phyloP scores from a whole-genome alignment of 257 asterid species.

The Fraxinus cuspidata region DNA sequence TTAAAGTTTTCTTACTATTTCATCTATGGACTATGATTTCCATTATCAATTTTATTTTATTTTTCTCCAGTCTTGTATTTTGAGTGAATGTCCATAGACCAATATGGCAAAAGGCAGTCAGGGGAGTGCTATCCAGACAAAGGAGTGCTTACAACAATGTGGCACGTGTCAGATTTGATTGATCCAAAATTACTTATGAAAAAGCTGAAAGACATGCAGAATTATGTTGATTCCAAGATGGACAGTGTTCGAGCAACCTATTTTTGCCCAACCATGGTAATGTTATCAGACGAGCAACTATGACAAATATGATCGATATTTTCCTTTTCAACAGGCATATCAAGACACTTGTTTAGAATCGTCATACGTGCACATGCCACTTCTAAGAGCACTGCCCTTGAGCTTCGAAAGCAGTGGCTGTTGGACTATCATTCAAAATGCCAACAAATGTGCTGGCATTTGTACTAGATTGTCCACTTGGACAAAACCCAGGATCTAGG shows the following conservation, averaged over 20 bases:
- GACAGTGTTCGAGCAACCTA: slow-evolving; percentile 33
- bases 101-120: slow-evolving; percentile 18
- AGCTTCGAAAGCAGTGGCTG: neutral
- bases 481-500: neutral
- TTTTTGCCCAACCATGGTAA: neutral
- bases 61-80: slow-evolving; percentile 18
- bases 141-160: slow-evolving; percentile 29
- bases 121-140: slow-evolving; percentile 5
- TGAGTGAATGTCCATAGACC: slow-evolving; percentile 12
- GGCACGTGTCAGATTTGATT: slow-evolving; percentile 26
- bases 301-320: neutral
- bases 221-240: slow-evolving; percentile 31
- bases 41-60: neutral
- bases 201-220: slow-evolving; percentile 24
- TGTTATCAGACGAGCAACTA: neutral
- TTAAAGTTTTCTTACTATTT: neutral
- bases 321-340: neutral
- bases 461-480: neutral
- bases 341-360: neutral
- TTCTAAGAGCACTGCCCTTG: neutral
- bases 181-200: slow-evolving; percentile 28
- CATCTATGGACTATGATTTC: neutral
- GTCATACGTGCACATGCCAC: neutral
- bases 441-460: no score
- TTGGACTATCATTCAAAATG: neutral